Conservation (phyloP, 2,329 filamentous ascomycete species). For the Diaporthe ampelina region DNA sequence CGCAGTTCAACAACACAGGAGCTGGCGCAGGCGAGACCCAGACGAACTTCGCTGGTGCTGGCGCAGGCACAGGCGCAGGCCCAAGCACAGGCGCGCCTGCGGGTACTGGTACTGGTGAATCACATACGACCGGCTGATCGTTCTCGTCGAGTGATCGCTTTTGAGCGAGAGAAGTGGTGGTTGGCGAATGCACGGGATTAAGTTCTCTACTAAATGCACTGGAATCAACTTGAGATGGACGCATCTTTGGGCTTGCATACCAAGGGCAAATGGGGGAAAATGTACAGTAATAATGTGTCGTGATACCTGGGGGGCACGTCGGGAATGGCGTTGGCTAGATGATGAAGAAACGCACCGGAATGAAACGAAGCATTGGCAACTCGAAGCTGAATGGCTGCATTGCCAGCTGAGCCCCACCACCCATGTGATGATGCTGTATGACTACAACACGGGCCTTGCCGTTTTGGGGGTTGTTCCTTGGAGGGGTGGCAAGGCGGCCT, state of each 20-base stretch:
- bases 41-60: conserved; percentile 6
- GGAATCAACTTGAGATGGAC: neutral
- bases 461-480: conserved; percentile 29
- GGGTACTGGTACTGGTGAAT: conserved; percentile 4
- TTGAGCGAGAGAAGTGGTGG: neutral
- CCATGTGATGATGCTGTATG: conserved; percentile 38
- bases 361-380: conserved; percentile 27
- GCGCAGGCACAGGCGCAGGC: neutral
- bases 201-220: neutral
- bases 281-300: conserved; percentile 37
- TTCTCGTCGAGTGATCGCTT: neutral
- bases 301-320: conserved; percentile 15
- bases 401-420: neutral
- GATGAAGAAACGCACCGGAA: conserved; percentile 27
- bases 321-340: conserved; percentile 17
- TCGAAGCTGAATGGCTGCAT: neutral
- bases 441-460: conserved; percentile 40
- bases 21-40: conserved; percentile 19
- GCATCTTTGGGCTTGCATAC: neutral
- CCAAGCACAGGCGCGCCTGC: conserved; percentile 9
- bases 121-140: conserved; percentile 21
- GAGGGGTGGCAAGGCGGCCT: conserved; percentile 14
- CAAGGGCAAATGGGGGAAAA: conserved; percentile 11
- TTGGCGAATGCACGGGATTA: neutral
- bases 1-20: conserved; percentile 17